phyloP scores from a whole-genome alignment of 1,284 basidiomycete genomes.

The Ustilago curta region DNA sequence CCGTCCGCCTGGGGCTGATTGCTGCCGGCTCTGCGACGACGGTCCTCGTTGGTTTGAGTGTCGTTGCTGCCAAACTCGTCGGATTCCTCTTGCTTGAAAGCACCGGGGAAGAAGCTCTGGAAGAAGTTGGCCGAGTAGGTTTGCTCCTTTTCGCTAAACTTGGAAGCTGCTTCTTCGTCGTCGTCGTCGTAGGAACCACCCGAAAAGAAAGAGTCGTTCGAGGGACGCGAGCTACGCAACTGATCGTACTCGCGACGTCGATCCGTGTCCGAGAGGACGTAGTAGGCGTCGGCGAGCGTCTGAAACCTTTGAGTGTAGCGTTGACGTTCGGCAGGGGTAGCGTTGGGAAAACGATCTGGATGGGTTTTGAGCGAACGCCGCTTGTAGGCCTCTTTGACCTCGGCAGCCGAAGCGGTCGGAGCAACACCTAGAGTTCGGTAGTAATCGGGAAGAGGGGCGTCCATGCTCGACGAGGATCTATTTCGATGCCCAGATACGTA shows the following conservation, averaged over 20 bases:
- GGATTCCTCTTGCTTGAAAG: constrained; percentile 31
- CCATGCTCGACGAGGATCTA: constrained; percentile 24
- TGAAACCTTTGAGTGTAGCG: constrained; percentile 72
- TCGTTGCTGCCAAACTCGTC: background rate
- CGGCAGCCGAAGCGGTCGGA: constrained; percentile 77
- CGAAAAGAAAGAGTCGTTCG: constrained; percentile 25
- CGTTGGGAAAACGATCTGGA: constrained; percentile 86
- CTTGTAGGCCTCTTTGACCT: constrained; percentile 84
- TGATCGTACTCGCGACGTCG: constrained; percentile 81
- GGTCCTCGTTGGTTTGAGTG: constrained; percentile 16
- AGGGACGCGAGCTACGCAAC: constrained; percentile 37
- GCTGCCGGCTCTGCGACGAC: constrained; percentile 14
- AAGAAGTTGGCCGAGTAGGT: constrained; percentile 60
- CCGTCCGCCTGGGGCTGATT: constrained; percentile 57
- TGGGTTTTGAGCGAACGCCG: constrained; percentile 82
- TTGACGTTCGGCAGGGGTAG: constrained; percentile 78
- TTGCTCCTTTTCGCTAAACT: constrained; percentile 56
- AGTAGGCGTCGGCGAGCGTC: constrained; percentile 92
- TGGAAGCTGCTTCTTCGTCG: constrained; percentile 32
- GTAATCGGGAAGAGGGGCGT: constrained; percentile 60
- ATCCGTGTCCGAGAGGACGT: constrained; percentile 84
- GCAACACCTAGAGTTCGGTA: constrained; percentile 70
- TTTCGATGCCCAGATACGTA: background rate
- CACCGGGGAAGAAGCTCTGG: constrained; percentile 54
- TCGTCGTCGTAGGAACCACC: constrained; percentile 20